Conservation (phyloP, 805 yeast species). For the Diddensiella santjacobensis region DNA sequence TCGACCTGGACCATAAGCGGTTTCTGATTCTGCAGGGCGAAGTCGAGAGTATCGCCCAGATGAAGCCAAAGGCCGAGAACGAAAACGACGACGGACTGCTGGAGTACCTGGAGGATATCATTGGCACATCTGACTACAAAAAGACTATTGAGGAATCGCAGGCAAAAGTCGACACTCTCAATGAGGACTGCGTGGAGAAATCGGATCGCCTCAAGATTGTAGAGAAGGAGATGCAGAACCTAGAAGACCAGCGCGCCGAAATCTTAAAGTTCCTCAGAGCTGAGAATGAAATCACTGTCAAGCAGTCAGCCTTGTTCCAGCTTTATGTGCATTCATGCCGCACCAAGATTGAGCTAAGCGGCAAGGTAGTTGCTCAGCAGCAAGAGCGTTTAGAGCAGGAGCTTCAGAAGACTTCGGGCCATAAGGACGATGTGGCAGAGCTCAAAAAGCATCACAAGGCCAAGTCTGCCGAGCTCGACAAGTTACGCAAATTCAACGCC, state of each 20-base stretch:
- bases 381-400: conserved; percentile 44
- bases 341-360: conserved; percentile 39
- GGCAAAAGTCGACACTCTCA: conserved; percentile 62
- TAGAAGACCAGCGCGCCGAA: conserved; percentile 61
- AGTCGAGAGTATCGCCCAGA: conserved; percentile 96
- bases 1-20: conserved; percentile 91
- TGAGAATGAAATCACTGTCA: conserved; percentile 57
- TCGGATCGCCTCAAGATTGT: conserved; percentile 76
- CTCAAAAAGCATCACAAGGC: conserved; percentile 24
- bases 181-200: conserved; percentile 77
- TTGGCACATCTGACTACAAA: conserved; percentile 88
- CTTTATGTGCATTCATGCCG: conserved; percentile 40
- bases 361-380: conserved; percentile 38
- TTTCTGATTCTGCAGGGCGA: conserved; percentile 96
- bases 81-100: conserved; percentile 90
- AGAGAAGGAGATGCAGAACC: conserved; percentile 61
- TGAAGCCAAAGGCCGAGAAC: conserved; percentile 94
- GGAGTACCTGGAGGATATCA: conserved; percentile 93
- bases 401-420: conserved; percentile 36
- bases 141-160: conserved; percentile 63
- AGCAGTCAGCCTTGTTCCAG: conserved; percentile 57
- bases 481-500: conserved; percentile 29
- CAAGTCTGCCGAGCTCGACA: conserved; percentile 21
- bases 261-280: conserved; percentile 62
- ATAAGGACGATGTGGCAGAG: conserved; percentile 37